Evolutionary conservation across 129 eudicot genomes (phyloP).

Genomic region (Tagetes erecta): DNA sequence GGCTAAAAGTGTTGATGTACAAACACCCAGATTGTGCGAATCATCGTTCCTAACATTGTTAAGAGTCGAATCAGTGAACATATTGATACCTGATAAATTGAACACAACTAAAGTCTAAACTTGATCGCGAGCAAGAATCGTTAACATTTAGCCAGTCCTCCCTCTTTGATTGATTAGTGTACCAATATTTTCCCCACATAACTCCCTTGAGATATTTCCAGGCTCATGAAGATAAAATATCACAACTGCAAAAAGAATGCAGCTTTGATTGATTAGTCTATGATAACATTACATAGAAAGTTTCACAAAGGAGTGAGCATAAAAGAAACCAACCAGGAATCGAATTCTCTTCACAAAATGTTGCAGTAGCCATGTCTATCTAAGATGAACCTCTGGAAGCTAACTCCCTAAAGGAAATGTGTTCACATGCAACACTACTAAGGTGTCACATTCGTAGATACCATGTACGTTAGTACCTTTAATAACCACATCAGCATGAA

Average conservation of each 20-base stretch:
- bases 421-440: constrained; percentile 50
- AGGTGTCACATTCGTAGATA: constrained; percentile 52
- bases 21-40: constrained; percentile 4
- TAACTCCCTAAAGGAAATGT: constrained; percentile 73
- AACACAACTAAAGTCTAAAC: background rate
- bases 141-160: constrained; percentile 36
- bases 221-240: constrained; percentile 78
- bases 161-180: constrained; percentile 72
- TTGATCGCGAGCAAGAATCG: background rate
- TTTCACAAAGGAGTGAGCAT: background rate
- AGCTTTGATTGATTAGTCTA: too few relatives aligned
- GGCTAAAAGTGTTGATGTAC: constrained; percentile 3
- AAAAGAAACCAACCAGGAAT: constrained; percentile 57
- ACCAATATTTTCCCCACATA: constrained; percentile 81
- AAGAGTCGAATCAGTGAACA: background rate
- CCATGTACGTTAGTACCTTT: constrained; percentile 68
- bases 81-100: background rate
- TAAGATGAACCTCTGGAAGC: constrained; percentile 59
- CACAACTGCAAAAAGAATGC: constrained; percentile 53
- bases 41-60: background rate
- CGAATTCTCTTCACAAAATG: constrained; percentile 76
- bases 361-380: constrained; percentile 78
- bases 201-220: constrained; percentile 77
- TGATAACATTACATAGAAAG: too few relatives aligned
- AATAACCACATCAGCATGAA: constrained; percentile 76